A percentile compares a stretch with the other conserved stretches of the same genome.
Evolutionary conservation across 495 filamentous ascomycete species (phyloP).

Genomic region (Penicillium mononematosum): DNA sequence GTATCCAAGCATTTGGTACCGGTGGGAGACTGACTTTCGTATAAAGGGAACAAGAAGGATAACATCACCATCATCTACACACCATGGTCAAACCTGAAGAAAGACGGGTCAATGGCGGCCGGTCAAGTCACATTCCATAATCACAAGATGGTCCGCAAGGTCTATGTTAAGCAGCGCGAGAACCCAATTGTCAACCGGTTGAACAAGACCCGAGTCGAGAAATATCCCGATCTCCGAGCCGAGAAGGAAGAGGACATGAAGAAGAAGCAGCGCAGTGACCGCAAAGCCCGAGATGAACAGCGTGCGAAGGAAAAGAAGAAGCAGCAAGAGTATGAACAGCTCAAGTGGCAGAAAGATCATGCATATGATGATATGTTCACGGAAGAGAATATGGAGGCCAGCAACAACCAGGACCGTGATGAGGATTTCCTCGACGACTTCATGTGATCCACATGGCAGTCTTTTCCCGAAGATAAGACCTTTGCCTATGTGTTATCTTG

Average conservation of each 20-base stretch:
- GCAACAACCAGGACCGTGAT: slow-evolving; percentile 52
- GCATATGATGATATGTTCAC: slow-evolving; percentile 78
- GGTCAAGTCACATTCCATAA: slow-evolving; percentile 97
- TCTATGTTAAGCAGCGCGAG: slow-evolving; percentile 72
- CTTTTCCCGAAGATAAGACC: slow-evolving; percentile 7
- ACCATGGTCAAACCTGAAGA: slow-evolving; percentile 94
- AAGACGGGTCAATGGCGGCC: slow-evolving; percentile 92
- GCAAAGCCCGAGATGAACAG: slow-evolving; percentile 65
- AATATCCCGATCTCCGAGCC: slow-evolving; percentile 72
- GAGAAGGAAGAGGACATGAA: slow-evolving; percentile 76
- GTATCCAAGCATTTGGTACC: background rate
- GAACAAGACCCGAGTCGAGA: slow-evolving; percentile 90
- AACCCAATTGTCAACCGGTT: slow-evolving; percentile 93
- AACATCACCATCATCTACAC: slow-evolving; percentile 96
- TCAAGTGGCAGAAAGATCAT: slow-evolving; percentile 92
- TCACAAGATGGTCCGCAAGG: slow-evolving; percentile 73
- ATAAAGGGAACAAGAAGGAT: slow-evolving; percentile 91
- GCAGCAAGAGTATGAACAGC: slow-evolving; percentile 74
- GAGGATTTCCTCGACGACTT: slow-evolving; percentile 53
- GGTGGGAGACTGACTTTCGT: slow-evolving; percentile 5
- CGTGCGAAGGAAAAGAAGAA: slow-evolving; percentile 78
- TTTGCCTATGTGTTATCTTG: slow-evolving; percentile 8
- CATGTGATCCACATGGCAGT: slow-evolving; percentile 42
- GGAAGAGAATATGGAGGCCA: slow-evolving; percentile 44
- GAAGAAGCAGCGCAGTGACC: slow-evolving; percentile 66